Conservation (phyloP, 345 rosid genomes). For the Abelmoschus esculentus region DNA sequence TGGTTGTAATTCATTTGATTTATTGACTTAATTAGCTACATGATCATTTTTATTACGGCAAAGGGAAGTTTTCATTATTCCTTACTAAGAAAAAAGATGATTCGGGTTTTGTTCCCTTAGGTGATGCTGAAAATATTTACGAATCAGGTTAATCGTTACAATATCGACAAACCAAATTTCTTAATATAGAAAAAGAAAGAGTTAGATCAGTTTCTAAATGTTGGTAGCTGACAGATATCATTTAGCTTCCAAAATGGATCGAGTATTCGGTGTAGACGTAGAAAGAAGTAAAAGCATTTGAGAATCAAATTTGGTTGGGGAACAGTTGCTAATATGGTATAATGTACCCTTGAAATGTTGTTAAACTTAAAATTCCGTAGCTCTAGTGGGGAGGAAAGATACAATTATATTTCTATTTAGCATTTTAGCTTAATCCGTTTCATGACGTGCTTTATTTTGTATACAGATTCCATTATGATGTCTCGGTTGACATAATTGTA, state of each 20-base stretch:
- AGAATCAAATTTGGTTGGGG: neutral
- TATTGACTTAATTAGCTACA: neutral
- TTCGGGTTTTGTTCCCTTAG: neutral
- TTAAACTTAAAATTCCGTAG: neutral
- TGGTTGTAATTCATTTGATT: neutral
- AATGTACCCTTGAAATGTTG: neutral
- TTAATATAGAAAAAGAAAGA: neutral
- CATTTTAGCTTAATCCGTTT: neutral
- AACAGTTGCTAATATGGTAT: neutral
- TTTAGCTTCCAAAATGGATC: neutral
- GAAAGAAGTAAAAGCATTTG: neutral
- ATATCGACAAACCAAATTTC: neutral
- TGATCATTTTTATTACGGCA: neutral
- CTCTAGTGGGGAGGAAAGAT: neutral
- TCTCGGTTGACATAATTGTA: neutral
- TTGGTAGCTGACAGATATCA: neutral
- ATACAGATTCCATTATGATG: conserved; percentile 5
- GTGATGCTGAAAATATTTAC: neutral
- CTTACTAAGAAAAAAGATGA: neutral
- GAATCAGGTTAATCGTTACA: neutral
- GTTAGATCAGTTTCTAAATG: neutral
- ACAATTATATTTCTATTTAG: neutral
- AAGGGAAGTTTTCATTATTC: neutral
- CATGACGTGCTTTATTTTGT: conserved; percentile 9
- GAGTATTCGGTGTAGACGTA: neutral